These are phyloP conservation scores for Stachybotrys chartarum DNA, from an alignment of 2,329 filamentous ascomycete genomes.

Conservation along the genomic window DNA sequence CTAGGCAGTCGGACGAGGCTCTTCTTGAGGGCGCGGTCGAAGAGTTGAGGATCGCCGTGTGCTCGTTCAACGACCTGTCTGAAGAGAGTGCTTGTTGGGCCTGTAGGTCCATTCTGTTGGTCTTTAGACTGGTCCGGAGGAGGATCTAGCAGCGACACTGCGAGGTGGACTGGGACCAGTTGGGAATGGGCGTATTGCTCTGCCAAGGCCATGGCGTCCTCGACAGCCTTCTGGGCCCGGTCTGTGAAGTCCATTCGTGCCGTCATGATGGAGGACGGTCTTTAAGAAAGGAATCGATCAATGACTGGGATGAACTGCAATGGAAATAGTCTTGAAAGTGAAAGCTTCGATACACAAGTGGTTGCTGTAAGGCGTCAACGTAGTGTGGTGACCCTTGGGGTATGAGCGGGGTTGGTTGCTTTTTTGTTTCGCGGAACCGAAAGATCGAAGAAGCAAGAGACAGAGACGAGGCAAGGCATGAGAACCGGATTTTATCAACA, in stretches of 20 bases:
- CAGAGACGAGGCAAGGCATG: neutral
- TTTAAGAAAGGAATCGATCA: neutral
- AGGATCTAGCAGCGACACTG: slow-evolving; percentile 72
- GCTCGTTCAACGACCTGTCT: slow-evolving; percentile 91
- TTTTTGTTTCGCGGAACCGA: neutral
- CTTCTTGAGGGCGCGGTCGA: slow-evolving; percentile 89
- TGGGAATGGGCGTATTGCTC: slow-evolving; percentile 89
- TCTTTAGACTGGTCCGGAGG: slow-evolving; percentile 72
- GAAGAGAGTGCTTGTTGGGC: slow-evolving; percentile 67
- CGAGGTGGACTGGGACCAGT: slow-evolving; percentile 82
- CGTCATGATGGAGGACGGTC: slow-evolving; percentile 49
- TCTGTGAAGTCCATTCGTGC: slow-evolving; percentile 89
- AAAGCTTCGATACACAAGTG: no score
- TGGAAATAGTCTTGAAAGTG: no score
- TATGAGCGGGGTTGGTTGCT: neutral
- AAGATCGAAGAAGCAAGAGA: neutral
- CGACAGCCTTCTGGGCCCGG: slow-evolving; percentile 79
- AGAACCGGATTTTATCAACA: neutral
- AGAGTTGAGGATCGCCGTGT: slow-evolving; percentile 82
- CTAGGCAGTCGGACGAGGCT: slow-evolving; percentile 81
- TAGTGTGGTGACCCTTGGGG: neutral
- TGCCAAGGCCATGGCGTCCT: slow-evolving; percentile 80
- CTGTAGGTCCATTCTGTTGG: slow-evolving; percentile 68
- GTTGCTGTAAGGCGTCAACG: neutral
- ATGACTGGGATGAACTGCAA: no score